Evolutionary conservation across 441 rosid species (phyloP), one percentile per base, ranked within the genome.

Genomic region (Erysimum pusillum): DNA sequence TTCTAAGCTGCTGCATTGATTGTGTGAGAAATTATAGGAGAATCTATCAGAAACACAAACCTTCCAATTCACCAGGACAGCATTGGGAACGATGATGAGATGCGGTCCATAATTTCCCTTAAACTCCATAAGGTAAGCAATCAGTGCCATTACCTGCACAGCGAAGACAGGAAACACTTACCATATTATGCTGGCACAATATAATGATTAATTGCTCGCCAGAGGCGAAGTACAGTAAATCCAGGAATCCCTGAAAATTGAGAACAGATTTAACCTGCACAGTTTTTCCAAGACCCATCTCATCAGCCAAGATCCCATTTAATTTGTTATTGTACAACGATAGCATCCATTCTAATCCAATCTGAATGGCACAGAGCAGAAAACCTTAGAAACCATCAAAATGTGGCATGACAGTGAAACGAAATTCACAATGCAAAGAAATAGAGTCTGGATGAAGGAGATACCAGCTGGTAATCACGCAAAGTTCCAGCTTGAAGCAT

Each of bases 311-410:
- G 72, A 97, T 97, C 73, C 99, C 99, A 86, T 97, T 97, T 73
- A 97, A 84, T 85, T 97, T 97, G 83, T 97, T 97, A 79, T 94
- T 97, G 73, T 97, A 97, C 87, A 97, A 83, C 49, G 99, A 97
- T 84, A 97, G 98, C 99, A 97, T 97, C 99, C 99, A 97, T 61
- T 97, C 98, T 84, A 97, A 88, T 67, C 99, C 99, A 85, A 97
- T 98, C 99, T 97, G 85, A 68, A 69, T 56, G 65, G 56, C 18
- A 71, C 54, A 72, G 65, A 15, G 64, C 11, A n/a, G 60, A 76
- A 45, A 35, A n/a, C 60, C 61, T 76, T n/a, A 71, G 39, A 76
- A 13, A 15, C 56, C 45, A 75, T 68, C 38, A 46, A 39, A 74
- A 62, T 34, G 57, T 18, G 64, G 35, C 69, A 49, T 28, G 78